These are phyloP conservation scores for Purshia tridentata DNA, from an alignment of 306 rosid genomes.

Conservation along the genomic window DNA sequence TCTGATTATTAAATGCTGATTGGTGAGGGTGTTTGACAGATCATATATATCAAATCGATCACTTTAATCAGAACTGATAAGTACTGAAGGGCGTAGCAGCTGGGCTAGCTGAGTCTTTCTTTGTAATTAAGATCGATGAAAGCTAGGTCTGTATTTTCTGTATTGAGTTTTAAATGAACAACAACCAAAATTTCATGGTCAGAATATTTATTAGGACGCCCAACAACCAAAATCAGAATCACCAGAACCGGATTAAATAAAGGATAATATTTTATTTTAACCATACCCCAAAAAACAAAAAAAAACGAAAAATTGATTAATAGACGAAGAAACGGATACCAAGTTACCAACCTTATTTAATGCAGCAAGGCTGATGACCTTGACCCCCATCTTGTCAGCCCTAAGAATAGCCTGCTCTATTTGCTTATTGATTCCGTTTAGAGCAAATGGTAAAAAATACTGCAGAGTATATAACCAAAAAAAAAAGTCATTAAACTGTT, in stretches of 20 bases:
- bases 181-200: slow-evolving; percentile 5
- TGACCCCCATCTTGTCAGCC: slow-evolving; percentile 84
- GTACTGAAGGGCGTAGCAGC: background rate
- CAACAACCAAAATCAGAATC: slow-evolving; percentile 44
- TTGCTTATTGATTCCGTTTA: slow-evolving; percentile 77
- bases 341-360: slow-evolving; percentile 78
- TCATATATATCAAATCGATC: no score
- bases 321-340: slow-evolving; percentile 6
- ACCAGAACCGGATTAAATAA: slow-evolving; percentile 7
- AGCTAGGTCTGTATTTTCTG: background rate
- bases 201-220: slow-evolving; percentile 16
- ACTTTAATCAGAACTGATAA: no score
- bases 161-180: slow-evolving; percentile 15
- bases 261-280: no score
- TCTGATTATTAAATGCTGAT: no score
- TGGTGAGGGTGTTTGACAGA: no score
- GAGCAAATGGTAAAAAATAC: slow-evolving; percentile 96
- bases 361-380: slow-evolving; percentile 96
- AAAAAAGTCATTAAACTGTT: no score
- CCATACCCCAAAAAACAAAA: background rate
- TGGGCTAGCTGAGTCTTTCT: background rate
- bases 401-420: slow-evolving; percentile 81
- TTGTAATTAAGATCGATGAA: background rate
- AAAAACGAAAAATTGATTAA: slow-evolving; percentile 1
- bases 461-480: slow-evolving; percentile 24